Evolutionary conservation across 169 alveolate genomes (phyloP).

Genomic region (Eimeria praecox): DNA sequence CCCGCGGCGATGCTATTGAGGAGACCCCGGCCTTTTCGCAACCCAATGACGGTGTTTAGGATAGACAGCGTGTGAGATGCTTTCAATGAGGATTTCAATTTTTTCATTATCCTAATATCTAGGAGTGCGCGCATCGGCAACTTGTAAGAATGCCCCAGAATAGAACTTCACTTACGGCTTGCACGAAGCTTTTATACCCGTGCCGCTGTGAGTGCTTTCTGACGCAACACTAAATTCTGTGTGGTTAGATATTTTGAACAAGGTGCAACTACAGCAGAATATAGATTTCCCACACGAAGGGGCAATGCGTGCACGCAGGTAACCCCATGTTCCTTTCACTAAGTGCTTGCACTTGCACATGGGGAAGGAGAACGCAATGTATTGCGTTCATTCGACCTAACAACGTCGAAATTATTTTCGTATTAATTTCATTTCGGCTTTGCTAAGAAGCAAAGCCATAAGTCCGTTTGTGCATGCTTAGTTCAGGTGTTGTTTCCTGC

Average conservation of each 20-base stretch:
- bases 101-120: not conserved
- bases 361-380: not conserved
- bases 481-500: not conserved
- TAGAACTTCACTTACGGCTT: no score
- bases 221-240: not conserved
- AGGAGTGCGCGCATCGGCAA: no score
- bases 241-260: not conserved
- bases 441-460: not conserved
- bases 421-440: not conserved
- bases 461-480: not conserved
- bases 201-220: not conserved
- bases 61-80: no score
- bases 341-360: not conserved
- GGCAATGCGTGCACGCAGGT: not conserved
- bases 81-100: not conserved
- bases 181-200: not conserved
- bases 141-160: not conserved
- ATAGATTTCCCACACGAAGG: not conserved
- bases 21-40: no score
- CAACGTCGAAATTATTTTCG: not conserved
- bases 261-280: not conserved
- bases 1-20: no score
- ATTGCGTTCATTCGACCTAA: no score
- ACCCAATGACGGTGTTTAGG: no score
- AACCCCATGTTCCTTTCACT: not conserved